These are phyloP conservation scores for Oryza glaberrima DNA, from an alignment of 176 grass and related monocot species.

Conservation along the genomic window DNA sequence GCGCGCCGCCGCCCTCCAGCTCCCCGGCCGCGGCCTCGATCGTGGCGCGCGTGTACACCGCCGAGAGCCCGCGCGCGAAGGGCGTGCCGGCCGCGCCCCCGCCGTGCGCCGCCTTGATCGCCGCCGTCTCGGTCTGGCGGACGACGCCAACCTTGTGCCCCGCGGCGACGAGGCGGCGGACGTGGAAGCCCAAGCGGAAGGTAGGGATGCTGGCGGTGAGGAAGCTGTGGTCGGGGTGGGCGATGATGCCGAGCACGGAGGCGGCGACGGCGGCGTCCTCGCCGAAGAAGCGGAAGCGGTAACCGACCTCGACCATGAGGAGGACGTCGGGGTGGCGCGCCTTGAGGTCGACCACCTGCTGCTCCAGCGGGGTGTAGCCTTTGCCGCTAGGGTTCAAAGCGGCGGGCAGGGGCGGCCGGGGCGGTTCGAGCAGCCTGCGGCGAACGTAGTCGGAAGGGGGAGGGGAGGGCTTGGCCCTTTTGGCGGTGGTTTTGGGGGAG, in stretches of 20 bases:
- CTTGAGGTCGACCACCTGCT: slow-evolving; percentile 81
- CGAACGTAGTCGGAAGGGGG: slow-evolving; percentile 50
- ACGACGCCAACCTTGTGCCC: slow-evolving; percentile 88
- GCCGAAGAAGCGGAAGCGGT: slow-evolving; percentile 91
- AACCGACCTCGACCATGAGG: slow-evolving; percentile 94
- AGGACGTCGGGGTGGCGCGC: slow-evolving; percentile 66
- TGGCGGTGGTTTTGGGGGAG: slow-evolving; percentile 53
- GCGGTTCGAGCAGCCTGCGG: slow-evolving; percentile 62
- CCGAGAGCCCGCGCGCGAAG: slow-evolving; percentile 62
- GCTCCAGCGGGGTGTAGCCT: slow-evolving; percentile 82
- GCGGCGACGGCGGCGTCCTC: slow-evolving; percentile 81
- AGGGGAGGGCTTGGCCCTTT: slow-evolving; percentile 45
- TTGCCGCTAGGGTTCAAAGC: slow-evolving; percentile 36
- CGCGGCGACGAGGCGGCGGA: slow-evolving; percentile 72
- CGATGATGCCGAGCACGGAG: slow-evolving; percentile 76
- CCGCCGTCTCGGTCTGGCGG: slow-evolving; percentile 90
- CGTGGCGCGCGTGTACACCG: slow-evolving; percentile 90
- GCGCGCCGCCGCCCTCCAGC: slow-evolving; percentile 45
- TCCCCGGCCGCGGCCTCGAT: slow-evolving; percentile 80
- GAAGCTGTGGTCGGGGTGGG: slow-evolving; percentile 81
- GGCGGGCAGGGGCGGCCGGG: slow-evolving; percentile 10
- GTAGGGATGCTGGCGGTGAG: slow-evolving; percentile 82
- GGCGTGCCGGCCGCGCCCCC: slow-evolving; percentile 48
- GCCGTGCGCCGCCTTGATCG: slow-evolving; percentile 78
- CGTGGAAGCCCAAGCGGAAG: slow-evolving; percentile 89